phyloP scores from a whole-genome alignment of 2,329 filamentous ascomycete species.

The Phialophora expanda region DNA sequence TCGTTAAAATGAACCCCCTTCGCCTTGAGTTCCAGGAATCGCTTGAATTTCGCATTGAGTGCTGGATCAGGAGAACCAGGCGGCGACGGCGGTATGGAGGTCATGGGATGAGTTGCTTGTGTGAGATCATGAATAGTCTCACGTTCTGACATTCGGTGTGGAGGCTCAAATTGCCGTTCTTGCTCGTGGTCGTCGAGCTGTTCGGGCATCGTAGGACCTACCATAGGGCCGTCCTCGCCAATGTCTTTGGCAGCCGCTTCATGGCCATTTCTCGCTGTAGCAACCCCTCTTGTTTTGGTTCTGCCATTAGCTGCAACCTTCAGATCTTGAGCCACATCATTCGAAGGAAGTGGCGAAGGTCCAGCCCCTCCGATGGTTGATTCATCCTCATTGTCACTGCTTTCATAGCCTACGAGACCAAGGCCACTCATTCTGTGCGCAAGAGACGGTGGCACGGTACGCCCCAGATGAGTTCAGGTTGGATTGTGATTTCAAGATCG shows the following conservation, averaged over 20 bases:
- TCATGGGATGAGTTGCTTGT: slow-evolving; percentile 52
- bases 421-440: slow-evolving; percentile 38
- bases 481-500: background rate
- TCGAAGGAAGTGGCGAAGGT: background rate
- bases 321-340: background rate
- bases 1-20: slow-evolving; percentile 69
- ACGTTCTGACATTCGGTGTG: slow-evolving; percentile 36
- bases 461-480: background rate
- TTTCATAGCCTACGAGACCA: slow-evolving; percentile 50
- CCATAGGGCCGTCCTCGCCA: slow-evolving; percentile 25
- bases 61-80: slow-evolving; percentile 52
- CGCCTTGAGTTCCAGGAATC: slow-evolving; percentile 66
- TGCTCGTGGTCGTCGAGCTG: slow-evolving; percentile 22
- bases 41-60: slow-evolving; percentile 62
- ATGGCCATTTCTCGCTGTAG: background rate
- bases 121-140: slow-evolving; percentile 63
- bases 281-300: too few species aligned
- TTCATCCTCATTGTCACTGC: slow-evolving; percentile 53
- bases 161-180: slow-evolving; percentile 12
- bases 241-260: background rate
- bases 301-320: background rate
- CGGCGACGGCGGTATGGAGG: slow-evolving; percentile 54
- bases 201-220: slow-evolving; percentile 36
- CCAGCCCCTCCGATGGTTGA: slow-evolving; percentile 28
- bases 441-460: background rate